These are phyloP conservation scores for Zygoascus biomembranicola DNA, from an alignment of 805 yeast genomes.

Conservation along the genomic window DNA sequence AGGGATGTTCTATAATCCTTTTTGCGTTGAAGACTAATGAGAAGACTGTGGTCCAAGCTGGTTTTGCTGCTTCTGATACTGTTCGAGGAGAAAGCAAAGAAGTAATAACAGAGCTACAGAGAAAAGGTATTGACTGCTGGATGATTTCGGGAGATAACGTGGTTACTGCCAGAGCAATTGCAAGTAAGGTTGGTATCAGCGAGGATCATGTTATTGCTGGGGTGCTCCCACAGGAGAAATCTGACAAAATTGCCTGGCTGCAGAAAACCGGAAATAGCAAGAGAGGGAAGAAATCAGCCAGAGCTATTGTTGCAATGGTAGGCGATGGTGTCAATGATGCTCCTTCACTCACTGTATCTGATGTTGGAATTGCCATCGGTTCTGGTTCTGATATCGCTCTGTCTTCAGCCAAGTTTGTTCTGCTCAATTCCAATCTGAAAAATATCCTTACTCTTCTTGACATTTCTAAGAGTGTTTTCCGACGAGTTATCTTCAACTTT, in stretches of 20 bases:
- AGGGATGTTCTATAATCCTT: constrained; percentile 56
- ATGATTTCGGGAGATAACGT: constrained; percentile 73
- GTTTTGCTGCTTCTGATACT: constrained; percentile 52
- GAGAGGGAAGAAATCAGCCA: constrained; percentile 14
- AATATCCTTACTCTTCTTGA: constrained; percentile 53
- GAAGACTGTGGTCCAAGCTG: constrained; percentile 30
- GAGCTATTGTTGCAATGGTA: constrained; percentile 59
- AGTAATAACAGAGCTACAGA: constrained; percentile 38
- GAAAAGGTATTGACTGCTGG: constrained; percentile 48
- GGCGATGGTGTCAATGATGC: constrained; percentile 85
- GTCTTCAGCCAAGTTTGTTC: constrained; percentile 64
- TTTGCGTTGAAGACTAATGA: constrained; percentile 35
- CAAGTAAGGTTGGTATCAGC: constrained; percentile 50
- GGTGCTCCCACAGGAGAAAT: constrained; percentile 68
- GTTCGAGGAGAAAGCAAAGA: constrained; percentile 44
- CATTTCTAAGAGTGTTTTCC: constrained; percentile 61
- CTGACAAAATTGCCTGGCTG: constrained; percentile 47
- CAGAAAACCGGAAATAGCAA: constrained; percentile 35
- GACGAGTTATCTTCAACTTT: constrained; percentile 70
- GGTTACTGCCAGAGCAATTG: constrained; percentile 61
- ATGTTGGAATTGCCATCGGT: constrained; percentile 70
- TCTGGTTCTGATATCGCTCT: constrained; percentile 71
- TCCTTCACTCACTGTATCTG: constrained; percentile 67
- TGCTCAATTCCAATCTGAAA: constrained; percentile 42
- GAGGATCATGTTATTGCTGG: constrained; percentile 50